These are phyloP conservation scores for Anastatica hierochuntica DNA, from an alignment of 345 rosid genomes.

Conservation along the genomic window DNA sequence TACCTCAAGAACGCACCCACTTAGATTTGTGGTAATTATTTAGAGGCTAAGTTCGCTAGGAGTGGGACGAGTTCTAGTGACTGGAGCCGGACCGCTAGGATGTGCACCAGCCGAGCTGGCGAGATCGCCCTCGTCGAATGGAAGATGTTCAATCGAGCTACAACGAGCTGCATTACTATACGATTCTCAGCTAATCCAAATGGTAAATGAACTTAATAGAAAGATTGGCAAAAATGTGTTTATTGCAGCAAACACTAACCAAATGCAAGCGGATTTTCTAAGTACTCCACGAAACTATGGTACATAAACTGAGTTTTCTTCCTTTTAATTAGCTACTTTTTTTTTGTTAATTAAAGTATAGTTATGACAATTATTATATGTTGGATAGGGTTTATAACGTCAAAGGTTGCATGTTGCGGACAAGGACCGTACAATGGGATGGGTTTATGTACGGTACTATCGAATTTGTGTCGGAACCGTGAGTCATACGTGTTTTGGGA, in stretches of 20 bases:
- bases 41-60: conserved; percentile 59
- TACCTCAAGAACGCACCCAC: no score
- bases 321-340: not conserved
- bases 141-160: conserved; percentile 46
- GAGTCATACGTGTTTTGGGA: conserved; percentile 76
- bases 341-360: no score
- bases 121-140: conserved; percentile 35
- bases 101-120: conserved; percentile 76
- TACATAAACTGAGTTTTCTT: conserved; percentile 3
- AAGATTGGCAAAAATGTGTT: conserved; percentile 35
- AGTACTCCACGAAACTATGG: conserved; percentile 51
- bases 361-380: no score
- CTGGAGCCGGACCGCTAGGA: conserved; percentile 78
- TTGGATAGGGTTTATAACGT: conserved; percentile 70
- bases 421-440: conserved; percentile 88
- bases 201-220: conserved; percentile 43
- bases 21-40: not conserved
- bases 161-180: conserved; percentile 50
- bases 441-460: conserved; percentile 62
- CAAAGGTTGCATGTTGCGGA: conserved; percentile 84
- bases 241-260: conserved; percentile 40
- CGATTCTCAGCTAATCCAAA: conserved; percentile 49
- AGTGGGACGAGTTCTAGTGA: conserved; percentile 75
- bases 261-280: conserved; percentile 44
- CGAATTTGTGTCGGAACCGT: conserved; percentile 71